Percentiles rank a stretch among this genome's conserved stretches.
phyloP scores from a whole-genome alignment of 768 basidiomycete species.

The Suillus luteus region DNA sequence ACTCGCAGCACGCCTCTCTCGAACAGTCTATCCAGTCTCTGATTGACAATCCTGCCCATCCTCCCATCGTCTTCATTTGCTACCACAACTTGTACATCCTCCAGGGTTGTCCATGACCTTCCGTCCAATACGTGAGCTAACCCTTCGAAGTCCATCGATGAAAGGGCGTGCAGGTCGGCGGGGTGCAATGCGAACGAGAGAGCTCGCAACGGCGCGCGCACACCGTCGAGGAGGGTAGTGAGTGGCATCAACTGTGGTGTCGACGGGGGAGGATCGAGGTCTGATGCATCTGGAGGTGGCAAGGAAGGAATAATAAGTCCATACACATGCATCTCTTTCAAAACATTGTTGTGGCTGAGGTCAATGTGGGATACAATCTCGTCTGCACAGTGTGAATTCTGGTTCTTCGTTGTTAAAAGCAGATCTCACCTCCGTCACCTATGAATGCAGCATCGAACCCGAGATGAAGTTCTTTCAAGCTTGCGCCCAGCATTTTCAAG shows the following conservation, averaged over 20 bases:
- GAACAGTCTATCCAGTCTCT: constrained; percentile 22
- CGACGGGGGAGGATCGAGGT: constrained; percentile 13
- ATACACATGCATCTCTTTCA: constrained; percentile 35
- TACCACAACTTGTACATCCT: constrained; percentile 31
- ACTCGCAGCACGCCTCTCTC: constrained; percentile 33
- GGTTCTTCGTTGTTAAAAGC: neutral
- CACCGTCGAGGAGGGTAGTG: constrained; percentile 29
- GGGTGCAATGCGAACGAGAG: constrained; percentile 34
- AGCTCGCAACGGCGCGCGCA: constrained; percentile 30
- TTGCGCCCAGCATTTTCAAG: constrained; percentile 23
- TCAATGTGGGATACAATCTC: constrained; percentile 29
- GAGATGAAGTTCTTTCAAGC: constrained; percentile 28
- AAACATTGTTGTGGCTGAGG: constrained; percentile 26
- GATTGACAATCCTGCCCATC: constrained; percentile 27
- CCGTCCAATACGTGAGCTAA: constrained; percentile 26
- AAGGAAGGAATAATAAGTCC: constrained; percentile 35
- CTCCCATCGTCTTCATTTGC: constrained; percentile 32
- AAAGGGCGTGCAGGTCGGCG: constrained; percentile 32
- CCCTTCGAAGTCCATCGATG: constrained; percentile 33
- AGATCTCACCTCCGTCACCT: constrained; percentile 30
- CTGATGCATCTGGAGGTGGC: constrained; percentile 27
- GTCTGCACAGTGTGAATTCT: constrained; percentile 24
- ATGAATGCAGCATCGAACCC: constrained; percentile 35
- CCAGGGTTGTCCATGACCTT: constrained; percentile 24
- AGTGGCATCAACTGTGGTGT: constrained; percentile 24